phyloP scores from a whole-genome alignment of 1,284 basidiomycete genomes.

The Cronartium quercuum region DNA sequence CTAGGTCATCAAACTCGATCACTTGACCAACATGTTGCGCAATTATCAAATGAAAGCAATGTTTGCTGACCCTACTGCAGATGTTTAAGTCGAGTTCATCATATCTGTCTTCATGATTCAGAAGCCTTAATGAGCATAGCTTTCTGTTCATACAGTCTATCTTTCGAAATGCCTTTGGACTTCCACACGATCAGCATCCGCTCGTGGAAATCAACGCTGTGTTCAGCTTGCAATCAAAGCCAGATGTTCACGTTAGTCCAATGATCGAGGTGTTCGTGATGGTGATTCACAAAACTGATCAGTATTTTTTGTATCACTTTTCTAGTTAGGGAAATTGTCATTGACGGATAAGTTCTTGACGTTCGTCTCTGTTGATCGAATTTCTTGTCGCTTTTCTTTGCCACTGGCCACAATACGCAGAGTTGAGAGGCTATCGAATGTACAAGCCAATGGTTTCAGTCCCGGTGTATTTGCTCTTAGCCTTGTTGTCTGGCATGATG shows the following conservation, averaged over 20 bases:
- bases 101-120: not conserved
- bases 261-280: not conserved
- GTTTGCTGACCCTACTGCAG: constrained; percentile 37
- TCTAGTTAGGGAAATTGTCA: constrained; percentile 80
- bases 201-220: constrained; percentile 76
- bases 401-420: constrained; percentile 87
- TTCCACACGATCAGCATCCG: constrained; percentile 35
- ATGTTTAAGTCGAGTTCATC: constrained; percentile 7
- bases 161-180: constrained; percentile 37
- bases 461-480: constrained; percentile 92
- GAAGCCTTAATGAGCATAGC: not conserved
- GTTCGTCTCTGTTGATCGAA: constrained; percentile 84
- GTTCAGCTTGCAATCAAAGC: constrained; percentile 71
- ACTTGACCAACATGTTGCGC: constrained; percentile 13
- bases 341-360: constrained; percentile 83
- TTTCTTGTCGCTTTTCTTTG: constrained; percentile 82
- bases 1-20: not conserved
- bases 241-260: constrained; percentile 81
- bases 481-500: constrained; percentile 85
- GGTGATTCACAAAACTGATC: not conserved
- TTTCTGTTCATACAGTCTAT: constrained; percentile 6
- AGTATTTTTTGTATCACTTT: not conserved
- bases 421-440: constrained; percentile 65
- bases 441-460: constrained; percentile 63
- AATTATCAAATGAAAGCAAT: constrained; percentile 38